A percentile compares a stretch with the other conserved stretches of the same genome.
phyloP scores from a whole-genome alignment of 2,329 filamentous ascomycete species.

The Colletotrichum navitas region DNA sequence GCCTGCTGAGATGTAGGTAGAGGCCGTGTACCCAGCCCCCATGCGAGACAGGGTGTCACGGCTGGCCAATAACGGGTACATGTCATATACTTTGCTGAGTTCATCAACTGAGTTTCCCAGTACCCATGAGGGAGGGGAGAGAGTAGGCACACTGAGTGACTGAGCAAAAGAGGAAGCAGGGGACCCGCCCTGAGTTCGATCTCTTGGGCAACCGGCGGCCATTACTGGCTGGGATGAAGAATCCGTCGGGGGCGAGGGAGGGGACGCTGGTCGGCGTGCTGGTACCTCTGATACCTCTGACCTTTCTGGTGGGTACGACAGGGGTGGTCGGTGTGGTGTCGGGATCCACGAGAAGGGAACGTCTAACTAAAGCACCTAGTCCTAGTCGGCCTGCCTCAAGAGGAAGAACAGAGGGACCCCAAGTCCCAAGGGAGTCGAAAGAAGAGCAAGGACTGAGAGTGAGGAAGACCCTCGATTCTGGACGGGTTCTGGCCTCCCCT shows the following conservation, averaged over 20 bases:
- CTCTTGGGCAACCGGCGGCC: conserved; percentile 33
- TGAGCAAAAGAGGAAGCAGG: conserved; percentile 34
- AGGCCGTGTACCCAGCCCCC: conserved; percentile 17
- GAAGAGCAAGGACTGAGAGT: background rate
- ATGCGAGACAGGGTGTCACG: conserved; percentile 37
- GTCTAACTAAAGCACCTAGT: conserved; percentile 22
- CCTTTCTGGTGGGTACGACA: conserved; percentile 29
- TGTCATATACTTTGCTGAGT: conserved; percentile 40
- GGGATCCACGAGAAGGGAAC: conserved; percentile 20
- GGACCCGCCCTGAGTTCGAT: conserved; percentile 32
- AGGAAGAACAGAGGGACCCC: background rate
- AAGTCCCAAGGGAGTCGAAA: background rate
- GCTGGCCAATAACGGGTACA: conserved; percentile 38
- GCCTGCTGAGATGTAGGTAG: conserved; percentile 1
- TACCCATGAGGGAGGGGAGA: conserved; percentile 21
- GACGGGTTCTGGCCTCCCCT: background rate
- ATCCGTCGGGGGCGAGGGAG: conserved; percentile 7
- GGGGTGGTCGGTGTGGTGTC: conserved; percentile 23
- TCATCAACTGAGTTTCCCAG: conserved; percentile 39
- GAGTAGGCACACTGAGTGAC: conserved; percentile 14
- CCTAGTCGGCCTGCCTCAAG: conserved; percentile 11
- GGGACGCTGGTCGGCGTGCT: conserved; percentile 19
- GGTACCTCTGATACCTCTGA: conserved; percentile 26
- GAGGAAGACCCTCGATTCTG: background rate
- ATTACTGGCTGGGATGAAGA: conserved; percentile 39